Conservation (phyloP, 768 basidiomycete genomes). For the Suillus brevipes region DNA sequence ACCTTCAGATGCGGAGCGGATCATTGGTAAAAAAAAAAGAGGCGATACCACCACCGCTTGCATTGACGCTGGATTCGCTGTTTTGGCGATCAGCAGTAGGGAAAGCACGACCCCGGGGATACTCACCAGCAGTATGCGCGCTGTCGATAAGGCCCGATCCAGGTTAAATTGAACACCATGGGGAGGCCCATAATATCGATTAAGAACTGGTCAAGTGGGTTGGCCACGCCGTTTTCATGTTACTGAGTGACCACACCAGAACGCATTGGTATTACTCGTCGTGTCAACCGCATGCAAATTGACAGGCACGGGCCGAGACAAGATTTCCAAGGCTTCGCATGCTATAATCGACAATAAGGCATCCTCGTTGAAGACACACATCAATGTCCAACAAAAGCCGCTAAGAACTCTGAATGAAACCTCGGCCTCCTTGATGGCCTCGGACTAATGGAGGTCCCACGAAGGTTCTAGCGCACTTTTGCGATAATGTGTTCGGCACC, state of each 20-base stretch:
- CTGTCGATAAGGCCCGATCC: too few relatives aligned
- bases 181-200: neutral
- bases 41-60: neutral
- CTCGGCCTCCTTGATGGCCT: neutral
- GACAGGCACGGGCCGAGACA: neutral
- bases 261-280: neutral
- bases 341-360: neutral
- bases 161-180: neutral
- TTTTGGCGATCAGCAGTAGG: neutral
- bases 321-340: neutral
- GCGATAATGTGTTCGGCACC: neutral
- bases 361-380: neutral
- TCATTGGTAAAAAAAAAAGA: neutral
- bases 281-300: neutral
- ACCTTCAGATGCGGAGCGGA: neutral
- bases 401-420: neutral
- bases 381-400: neutral
- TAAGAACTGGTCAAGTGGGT: neutral
- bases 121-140: neutral
- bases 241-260: neutral
- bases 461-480: conserved; percentile 2
- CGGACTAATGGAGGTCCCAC: neutral
- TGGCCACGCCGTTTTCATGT: conserved; percentile 1
- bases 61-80: neutral
- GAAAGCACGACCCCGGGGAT: neutral